phyloP scores from a whole-genome alignment of 352 stramenopile species.

The Pythium phragmitis region DNA sequence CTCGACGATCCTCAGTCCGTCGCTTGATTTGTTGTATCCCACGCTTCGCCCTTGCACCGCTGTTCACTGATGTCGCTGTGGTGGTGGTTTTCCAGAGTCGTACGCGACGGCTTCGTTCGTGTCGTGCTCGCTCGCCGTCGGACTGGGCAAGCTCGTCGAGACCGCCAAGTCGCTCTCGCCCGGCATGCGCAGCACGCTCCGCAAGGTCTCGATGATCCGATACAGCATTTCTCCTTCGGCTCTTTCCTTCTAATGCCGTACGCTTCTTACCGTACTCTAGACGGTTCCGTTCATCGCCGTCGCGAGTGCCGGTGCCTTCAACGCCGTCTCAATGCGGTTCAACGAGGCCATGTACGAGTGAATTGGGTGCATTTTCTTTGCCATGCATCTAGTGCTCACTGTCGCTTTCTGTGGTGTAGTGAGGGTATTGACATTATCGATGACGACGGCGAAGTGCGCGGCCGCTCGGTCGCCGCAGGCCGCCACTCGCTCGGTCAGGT shows the following conservation, averaged over 20 bases:
- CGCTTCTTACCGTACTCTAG: slow-evolving; percentile 26
- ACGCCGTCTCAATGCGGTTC: slow-evolving; percentile 88
- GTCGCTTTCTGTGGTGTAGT: slow-evolving; percentile 28
- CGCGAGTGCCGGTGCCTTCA: slow-evolving; percentile 78
- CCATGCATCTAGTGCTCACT: not conserved
- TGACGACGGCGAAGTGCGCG: slow-evolving; percentile 70
- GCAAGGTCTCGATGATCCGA: slow-evolving; percentile 41
- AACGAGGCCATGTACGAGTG: slow-evolving; percentile 79
- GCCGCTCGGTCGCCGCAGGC: slow-evolving; percentile 75
- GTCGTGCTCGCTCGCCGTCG: slow-evolving; percentile 74
- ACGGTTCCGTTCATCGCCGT: slow-evolving; percentile 86
- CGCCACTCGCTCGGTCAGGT: slow-evolving; percentile 80
- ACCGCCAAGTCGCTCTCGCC: slow-evolving; percentile 74
- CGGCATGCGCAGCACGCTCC: slow-evolving; percentile 49
- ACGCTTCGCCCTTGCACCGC: too few relatives aligned
- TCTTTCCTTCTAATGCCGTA: too few relatives aligned
- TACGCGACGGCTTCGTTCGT: slow-evolving; percentile 78
- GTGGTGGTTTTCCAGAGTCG: slow-evolving; percentile 41
- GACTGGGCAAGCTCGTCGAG: slow-evolving; percentile 73
- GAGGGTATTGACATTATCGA: slow-evolving; percentile 86
- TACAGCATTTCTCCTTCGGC: too few relatives aligned
- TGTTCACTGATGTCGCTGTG: too few relatives aligned
- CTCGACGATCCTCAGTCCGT: slow-evolving; percentile 71
- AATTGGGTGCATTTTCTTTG: too few relatives aligned
- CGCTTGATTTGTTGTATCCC: too few relatives aligned